phyloP scores from a whole-genome alignment of 768 basidiomycete genomes.

The Pilatotrama ljubarskyi region DNA sequence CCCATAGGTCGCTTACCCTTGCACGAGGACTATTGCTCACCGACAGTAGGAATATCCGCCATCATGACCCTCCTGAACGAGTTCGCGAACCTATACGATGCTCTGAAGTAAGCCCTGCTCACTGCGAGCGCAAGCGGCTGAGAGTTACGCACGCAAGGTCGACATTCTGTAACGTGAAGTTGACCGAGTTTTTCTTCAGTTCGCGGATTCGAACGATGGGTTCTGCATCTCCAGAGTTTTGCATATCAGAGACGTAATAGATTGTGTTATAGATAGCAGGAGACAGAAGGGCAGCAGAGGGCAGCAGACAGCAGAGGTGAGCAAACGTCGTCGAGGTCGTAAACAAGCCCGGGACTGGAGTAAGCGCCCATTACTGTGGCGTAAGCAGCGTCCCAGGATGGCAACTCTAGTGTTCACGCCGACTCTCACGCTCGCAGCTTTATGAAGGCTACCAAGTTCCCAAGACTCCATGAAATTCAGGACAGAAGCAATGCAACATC shows the following conservation, averaged over 20 bases:
- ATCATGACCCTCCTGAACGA: slow-evolving; percentile 92
- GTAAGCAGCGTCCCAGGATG: not conserved
- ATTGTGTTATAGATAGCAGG: not conserved
- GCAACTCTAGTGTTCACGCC: not conserved
- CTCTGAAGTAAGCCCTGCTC: slow-evolving; percentile 1
- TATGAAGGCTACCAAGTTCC: not conserved
- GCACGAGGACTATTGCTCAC: slow-evolving; percentile 50
- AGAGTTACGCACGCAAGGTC: slow-evolving; percentile 78
- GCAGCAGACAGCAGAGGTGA: not conserved
- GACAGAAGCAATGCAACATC: not conserved
- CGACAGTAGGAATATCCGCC: slow-evolving; percentile 95
- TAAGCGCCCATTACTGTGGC: not conserved
- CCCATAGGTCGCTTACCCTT: too few relatives aligned
- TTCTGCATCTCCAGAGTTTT: slow-evolving; percentile 37
- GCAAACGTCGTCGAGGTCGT: not conserved
- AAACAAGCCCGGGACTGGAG: not conserved
- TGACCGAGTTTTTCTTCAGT: slow-evolving; percentile 80
- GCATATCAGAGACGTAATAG: not conserved
- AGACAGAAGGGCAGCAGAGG: not conserved
- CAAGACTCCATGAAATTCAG: too few relatives aligned
- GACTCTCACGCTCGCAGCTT: too few relatives aligned
- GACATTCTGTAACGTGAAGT: slow-evolving; percentile 94
- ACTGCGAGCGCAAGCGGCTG: not conserved
- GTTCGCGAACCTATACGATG: slow-evolving; percentile 76
- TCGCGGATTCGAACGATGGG: slow-evolving; percentile 82